These are phyloP conservation scores for Inosperma sp. DNA, from an alignment of 768 basidiomycete species.

Conservation along the genomic window DNA sequence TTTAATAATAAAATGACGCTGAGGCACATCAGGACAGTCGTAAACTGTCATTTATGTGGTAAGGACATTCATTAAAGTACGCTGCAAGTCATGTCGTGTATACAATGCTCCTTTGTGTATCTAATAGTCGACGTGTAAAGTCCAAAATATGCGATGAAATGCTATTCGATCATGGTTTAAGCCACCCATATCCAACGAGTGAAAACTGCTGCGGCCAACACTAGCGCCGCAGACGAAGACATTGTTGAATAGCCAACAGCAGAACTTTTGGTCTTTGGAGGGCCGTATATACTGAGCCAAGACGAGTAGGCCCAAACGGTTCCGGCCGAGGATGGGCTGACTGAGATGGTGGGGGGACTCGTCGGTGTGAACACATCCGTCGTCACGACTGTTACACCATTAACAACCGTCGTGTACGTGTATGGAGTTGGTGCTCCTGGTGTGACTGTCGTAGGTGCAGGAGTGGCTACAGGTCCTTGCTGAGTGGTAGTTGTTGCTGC, in stretches of 20 bases:
- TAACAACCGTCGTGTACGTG: constrained; percentile 45
- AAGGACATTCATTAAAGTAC: too few relatives aligned
- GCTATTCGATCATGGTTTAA: too few relatives aligned
- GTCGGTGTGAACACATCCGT: constrained; percentile 40
- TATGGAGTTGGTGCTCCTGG: constrained; percentile 48
- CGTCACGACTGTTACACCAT: constrained; percentile 32
- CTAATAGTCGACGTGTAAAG: too few relatives aligned
- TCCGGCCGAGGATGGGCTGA: constrained; percentile 26
- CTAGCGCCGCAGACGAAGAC: not conserved
- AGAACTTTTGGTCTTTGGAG: constrained; percentile 12
- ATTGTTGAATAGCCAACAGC: not conserved
- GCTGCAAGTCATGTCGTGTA: too few relatives aligned
- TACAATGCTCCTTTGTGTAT: too few relatives aligned
- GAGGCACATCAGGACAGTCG: too few relatives aligned
- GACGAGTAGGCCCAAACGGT: constrained; percentile 33
- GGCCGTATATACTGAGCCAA: constrained; percentile 30
- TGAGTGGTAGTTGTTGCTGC: constrained; percentile 18
- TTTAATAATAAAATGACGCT: too few relatives aligned
- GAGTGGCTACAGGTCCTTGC: constrained; percentile 51
- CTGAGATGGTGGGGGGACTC: constrained; percentile 27
- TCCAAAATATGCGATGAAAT: too few relatives aligned
- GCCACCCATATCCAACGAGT: too few relatives aligned
- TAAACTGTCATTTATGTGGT: too few relatives aligned
- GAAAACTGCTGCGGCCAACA: not conserved
- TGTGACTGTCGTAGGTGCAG: constrained; percentile 33